Conservation (phyloP, 208 protist genomes). For the Leishmania lainsoni region DNA sequence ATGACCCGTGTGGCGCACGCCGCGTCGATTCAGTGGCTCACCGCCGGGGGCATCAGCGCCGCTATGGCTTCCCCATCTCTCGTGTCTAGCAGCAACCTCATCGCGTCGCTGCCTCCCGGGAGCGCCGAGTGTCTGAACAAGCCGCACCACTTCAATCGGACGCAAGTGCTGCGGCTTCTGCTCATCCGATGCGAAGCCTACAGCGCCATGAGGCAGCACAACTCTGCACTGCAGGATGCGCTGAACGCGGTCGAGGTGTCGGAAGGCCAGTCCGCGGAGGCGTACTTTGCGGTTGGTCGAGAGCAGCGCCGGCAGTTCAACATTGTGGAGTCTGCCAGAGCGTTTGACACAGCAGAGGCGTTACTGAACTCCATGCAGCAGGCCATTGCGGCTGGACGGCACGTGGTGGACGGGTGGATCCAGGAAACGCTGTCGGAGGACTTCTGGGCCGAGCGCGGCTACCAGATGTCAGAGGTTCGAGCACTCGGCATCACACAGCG, state of each 20-base stretch:
- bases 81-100: neutral
- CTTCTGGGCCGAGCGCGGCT: conserved; percentile 77
- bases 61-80: conserved; percentile 1
- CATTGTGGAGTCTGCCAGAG: conserved; percentile 46
- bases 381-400: conserved; percentile 20
- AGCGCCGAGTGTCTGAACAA: conserved; percentile 28
- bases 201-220: conserved; percentile 53
- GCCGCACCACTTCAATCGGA: conserved; percentile 46
- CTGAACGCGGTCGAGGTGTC: conserved; percentile 52
- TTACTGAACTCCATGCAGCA: conserved; percentile 45
- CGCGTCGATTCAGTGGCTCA: conserved; percentile 27
- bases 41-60: conserved; percentile 14
- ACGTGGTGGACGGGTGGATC: conserved; percentile 32
- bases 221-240: conserved; percentile 65
- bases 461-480: conserved; percentile 50
- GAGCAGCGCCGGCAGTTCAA: conserved; percentile 63
- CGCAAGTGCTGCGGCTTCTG: conserved; percentile 63
- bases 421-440: conserved; percentile 45
- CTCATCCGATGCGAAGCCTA: conserved; percentile 76
- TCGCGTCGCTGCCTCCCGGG: conserved; percentile 8
- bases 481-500: conserved; percentile 39
- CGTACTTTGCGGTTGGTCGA: conserved; percentile 67
- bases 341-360: conserved; percentile 72
- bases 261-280: conserved; percentile 56
- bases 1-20: conserved; percentile 1